phyloP scores from a whole-genome alignment of 345 rosid species.

The Salix brachista region DNA sequence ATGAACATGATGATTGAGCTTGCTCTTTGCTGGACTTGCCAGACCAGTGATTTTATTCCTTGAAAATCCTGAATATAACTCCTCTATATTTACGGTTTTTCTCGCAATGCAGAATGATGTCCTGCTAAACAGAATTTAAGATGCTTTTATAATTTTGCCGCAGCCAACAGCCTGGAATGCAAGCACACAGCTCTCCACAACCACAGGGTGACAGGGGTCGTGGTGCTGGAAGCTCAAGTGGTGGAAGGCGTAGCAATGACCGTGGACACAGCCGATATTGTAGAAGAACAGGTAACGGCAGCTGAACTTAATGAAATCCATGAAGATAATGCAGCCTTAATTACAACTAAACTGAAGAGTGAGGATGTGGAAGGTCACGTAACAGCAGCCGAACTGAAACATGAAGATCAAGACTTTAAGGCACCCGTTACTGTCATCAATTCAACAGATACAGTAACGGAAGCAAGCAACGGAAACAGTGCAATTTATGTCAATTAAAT shows the following conservation, averaged over 20 bases:
- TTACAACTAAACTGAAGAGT: no score
- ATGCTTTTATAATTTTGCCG: not conserved
- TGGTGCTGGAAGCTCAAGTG: slow-evolving; percentile 22
- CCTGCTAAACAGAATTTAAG: not conserved
- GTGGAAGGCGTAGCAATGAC: slow-evolving; percentile 25
- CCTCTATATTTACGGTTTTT: not conserved
- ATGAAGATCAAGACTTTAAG: no score
- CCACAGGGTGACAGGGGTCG: slow-evolving; percentile 23
- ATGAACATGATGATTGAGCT: not conserved
- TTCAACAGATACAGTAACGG: no score
- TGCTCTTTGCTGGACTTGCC: not conserved
- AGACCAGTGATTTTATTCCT: not conserved
- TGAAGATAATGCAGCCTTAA: no score
- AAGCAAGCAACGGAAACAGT: no score
- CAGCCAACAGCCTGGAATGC: slow-evolving; percentile 31
- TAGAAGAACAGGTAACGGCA: no score
- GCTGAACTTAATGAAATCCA: no score
- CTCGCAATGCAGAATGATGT: not conserved
- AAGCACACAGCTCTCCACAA: slow-evolving; percentile 13
- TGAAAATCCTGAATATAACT: not conserved
- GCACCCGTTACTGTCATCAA: no score
- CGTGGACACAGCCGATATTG: slow-evolving; percentile 31
- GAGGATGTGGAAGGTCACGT: no score
- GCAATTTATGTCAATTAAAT: no score
- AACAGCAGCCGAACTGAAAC: no score